These are phyloP conservation scores for Psidium guajava DNA, from an alignment of 345 rosid species.

Conservation along the genomic window DNA sequence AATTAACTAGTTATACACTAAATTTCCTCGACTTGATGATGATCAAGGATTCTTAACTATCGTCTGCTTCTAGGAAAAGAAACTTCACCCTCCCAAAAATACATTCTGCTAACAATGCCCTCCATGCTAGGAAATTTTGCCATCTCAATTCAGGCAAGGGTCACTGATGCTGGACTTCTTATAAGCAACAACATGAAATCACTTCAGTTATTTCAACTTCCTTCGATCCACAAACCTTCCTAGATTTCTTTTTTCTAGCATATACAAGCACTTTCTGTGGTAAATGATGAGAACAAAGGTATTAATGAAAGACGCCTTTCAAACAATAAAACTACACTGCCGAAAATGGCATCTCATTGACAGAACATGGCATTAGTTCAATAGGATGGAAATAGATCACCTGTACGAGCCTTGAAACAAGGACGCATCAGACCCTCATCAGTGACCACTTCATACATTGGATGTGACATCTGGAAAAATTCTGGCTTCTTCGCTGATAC, in stretches of 20 bases:
- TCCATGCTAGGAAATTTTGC: neutral
- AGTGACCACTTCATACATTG: slow-evolving; percentile 87
- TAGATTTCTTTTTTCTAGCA: neutral
- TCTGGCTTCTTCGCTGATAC: slow-evolving; percentile 97
- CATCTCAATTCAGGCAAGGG: neutral
- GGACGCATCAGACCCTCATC: slow-evolving; percentile 97
- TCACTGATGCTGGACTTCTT: neutral
- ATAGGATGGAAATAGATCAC: slow-evolving; percentile 17
- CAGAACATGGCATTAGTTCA: neutral
- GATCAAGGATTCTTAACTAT: neutral
- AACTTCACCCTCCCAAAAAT: neutral
- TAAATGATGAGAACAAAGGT: neutral
- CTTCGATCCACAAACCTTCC: neutral
- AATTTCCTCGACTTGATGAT: neutral
- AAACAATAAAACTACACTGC: neutral
- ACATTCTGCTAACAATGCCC: neutral
- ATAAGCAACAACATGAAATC: neutral
- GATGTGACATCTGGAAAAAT: slow-evolving; percentile 97
- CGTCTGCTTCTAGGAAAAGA: neutral
- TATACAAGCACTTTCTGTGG: neutral
- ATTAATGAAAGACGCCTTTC: neutral
- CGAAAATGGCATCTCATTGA: neutral
- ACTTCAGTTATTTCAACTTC: neutral
- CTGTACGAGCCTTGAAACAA: slow-evolving; percentile 81
- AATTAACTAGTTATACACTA: neutral